Evolutionary conservation across 306 rosid species (phyloP).

Genomic region (Casuarina equisetifolia): DNA sequence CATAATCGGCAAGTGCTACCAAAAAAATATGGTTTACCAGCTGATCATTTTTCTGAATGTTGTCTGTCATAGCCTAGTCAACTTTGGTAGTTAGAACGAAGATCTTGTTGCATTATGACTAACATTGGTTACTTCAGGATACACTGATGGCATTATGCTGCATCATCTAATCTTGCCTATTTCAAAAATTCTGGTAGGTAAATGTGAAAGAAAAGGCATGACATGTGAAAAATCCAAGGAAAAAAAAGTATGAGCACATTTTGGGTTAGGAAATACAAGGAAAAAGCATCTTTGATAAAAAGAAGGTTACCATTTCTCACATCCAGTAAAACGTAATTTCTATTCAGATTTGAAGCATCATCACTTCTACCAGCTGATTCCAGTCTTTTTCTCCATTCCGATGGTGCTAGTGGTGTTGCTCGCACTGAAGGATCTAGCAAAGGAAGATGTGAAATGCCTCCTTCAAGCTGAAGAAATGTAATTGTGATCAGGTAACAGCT

Average conservation of each 20-base stretch:
- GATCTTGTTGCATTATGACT: background rate
- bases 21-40: background rate
- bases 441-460: conserved; percentile 74
- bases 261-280: conserved; percentile 20
- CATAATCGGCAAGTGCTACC: background rate
- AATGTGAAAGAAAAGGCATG: background rate
- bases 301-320: conserved; percentile 83
- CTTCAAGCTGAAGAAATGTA: conserved; percentile 61
- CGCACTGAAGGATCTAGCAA: conserved; percentile 78
- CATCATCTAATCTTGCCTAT: background rate
- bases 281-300: conserved; percentile 13
- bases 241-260: background rate
- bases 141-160: background rate
- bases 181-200: background rate
- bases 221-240: background rate
- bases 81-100: background rate
- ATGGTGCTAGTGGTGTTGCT: conserved; percentile 71
- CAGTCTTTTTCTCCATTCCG: conserved; percentile 75
- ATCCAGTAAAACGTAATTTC: conserved; percentile 58
- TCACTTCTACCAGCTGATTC: conserved; percentile 39
- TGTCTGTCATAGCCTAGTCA: background rate
- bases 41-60: background rate
- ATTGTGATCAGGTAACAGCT: conserved; percentile 19
- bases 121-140: background rate
- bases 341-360: conserved; percentile 32